These are phyloP conservation scores for Termitomyces sp. DNA, from an alignment of 768 basidiomycete species.

Conservation along the genomic window DNA sequence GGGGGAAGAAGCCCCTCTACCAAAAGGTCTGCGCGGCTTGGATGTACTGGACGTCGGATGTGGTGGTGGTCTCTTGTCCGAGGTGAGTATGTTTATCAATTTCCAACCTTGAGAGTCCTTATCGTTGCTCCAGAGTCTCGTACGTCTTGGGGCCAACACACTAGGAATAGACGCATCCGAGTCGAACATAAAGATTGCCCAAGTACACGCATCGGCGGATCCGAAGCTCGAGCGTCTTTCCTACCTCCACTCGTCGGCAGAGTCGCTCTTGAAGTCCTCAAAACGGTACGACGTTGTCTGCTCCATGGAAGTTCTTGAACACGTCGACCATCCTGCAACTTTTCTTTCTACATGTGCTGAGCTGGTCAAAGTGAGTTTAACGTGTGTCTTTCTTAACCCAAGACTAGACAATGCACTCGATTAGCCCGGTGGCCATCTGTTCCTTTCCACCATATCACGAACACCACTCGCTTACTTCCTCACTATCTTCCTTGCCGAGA, in stretches of 20 bases:
- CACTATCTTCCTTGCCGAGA: conserved; percentile 69
- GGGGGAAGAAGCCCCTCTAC: conserved; percentile 28
- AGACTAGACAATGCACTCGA: neutral
- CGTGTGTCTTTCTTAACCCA: neutral
- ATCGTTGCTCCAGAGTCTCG: conserved; percentile 59
- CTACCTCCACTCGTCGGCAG: conserved; percentile 75
- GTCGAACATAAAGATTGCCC: conserved; percentile 83
- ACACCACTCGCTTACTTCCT: conserved; percentile 47
- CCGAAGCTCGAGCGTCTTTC: conserved; percentile 45
- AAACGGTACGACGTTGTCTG: conserved; percentile 88
- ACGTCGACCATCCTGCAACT: conserved; percentile 86
- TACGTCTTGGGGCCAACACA: conserved; percentile 84
- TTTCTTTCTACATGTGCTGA: conserved; percentile 82
- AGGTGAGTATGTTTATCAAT: conserved; percentile 42
- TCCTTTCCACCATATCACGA: conserved; percentile 93
- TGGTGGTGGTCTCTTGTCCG: conserved; percentile 90
- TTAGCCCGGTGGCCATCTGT: conserved; percentile 93
- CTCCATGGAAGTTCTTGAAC: conserved; percentile 97
- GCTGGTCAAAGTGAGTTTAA: conserved; percentile 72
- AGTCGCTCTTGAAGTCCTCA: conserved; percentile 61
- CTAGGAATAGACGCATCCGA: conserved; percentile 90
- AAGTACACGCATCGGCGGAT: conserved; percentile 77
- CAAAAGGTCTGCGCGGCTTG: conserved; percentile 52
- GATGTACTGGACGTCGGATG: conserved; percentile 91
- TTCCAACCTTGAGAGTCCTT: neutral